Base-by-base conservation (phyloP, 179 eudicot species). In the Beta macrorhiza region DNA sequence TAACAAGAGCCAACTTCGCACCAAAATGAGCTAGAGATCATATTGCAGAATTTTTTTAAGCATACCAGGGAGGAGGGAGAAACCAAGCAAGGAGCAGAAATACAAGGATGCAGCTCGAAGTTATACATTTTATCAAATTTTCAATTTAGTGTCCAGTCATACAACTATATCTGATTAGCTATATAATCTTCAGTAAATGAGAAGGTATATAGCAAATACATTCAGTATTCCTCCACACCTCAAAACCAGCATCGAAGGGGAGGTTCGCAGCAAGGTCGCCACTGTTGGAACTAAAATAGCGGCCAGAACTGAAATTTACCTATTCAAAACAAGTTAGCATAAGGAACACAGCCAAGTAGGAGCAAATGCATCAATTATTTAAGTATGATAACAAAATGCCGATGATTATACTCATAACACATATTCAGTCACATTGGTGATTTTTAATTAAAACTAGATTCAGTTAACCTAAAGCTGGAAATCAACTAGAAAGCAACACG, bases 221-320 rank as follows among this genome's bases (percentile, higher is more conserved):
- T 74, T 65, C 15, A 71, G 71, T 29, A 83, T 72, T 20, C 76
- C 67, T 58, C 19, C 78, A 9, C 76, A 96, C 99, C 98, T 96
- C 99, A 80, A 96, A 96, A 62, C 99, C 99, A 83, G 97, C 98
- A 87, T 96, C 94, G 84, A 91, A 92, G 79, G 99, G 99, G 79
- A 96, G 97, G 25, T 58, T 88, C 56, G 91, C 80, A 72, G 83
- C 82, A 61, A 87, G 73, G 47, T 91, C 94, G 44, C 83, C 80
- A 79, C 76, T 83, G 59, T 78, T 90, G 80, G 91, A 96, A 85
- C 90, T 85, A 82, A 94, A 96, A 79, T 96, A 96, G 81, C 92
- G 90, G 19, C 99, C 98, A 32, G 99, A 94, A 85, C 96, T 92
- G 83, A 91, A 96, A 89, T 96, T 96, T 42, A 96, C 96, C 99